Percentiles rank a stretch among this genome's conserved stretches.
phyloP scores from a whole-genome alignment of 1,284 basidiomycete genomes.

The Melampsora abietis-canadensis region DNA sequence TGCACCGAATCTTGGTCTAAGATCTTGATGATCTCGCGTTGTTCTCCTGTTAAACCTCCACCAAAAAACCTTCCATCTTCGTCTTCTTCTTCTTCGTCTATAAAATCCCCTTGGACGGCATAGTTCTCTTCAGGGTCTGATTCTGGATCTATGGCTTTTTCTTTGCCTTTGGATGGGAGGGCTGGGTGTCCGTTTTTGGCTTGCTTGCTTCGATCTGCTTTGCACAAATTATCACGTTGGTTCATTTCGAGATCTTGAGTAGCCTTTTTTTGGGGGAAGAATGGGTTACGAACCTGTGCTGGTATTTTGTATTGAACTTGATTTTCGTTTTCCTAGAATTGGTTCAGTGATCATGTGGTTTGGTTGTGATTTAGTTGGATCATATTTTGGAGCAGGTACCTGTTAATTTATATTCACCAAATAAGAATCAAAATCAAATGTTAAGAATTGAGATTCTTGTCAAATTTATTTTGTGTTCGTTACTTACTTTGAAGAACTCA shows the following conservation, averaged over 20 bases:
- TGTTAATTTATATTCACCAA: background rate
- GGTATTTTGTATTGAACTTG: background rate
- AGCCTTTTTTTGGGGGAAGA: no score
- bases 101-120: background rate
- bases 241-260: no score
- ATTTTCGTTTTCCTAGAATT: background rate
- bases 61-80: conserved; percentile 41
- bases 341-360: conserved; percentile 3
- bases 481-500: conserved; percentile 34
- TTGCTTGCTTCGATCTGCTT: conserved; percentile 16
- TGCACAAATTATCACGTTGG: background rate
- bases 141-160: conserved; percentile 22
- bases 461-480: background rate
- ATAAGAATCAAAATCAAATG: no score
- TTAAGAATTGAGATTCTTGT: background rate
- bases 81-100: conserved; percentile 23
- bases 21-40: conserved; percentile 39
- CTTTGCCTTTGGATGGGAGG: conserved; percentile 20
- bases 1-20: conserved; percentile 12
- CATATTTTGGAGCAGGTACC: conserved; percentile 34
- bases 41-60: conserved; percentile 29
- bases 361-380: conserved; percentile 31
- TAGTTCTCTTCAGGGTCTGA: background rate
- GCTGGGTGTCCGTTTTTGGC: background rate
- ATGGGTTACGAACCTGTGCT: no score